phyloP scores from a whole-genome alignment of 805 yeast genomes.

The Wickerhamomyces alni region DNA sequence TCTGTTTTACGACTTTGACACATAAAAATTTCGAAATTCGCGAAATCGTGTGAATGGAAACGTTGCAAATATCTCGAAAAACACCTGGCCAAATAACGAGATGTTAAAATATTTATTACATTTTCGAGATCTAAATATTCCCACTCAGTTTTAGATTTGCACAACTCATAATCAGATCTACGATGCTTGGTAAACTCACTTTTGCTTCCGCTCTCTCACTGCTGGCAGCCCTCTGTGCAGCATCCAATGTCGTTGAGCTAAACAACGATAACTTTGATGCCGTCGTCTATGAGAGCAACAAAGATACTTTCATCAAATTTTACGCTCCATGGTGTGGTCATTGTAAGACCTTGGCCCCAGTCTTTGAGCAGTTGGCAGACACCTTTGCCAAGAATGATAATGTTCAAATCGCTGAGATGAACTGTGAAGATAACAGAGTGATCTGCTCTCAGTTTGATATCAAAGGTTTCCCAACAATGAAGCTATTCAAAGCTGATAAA shows the following conservation, averaged over 20 bases:
- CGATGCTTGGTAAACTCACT: not conserved
- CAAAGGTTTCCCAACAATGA: conserved; percentile 87
- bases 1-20: no score
- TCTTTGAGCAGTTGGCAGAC: conserved; percentile 77
- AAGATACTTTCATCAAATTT: conserved; percentile 77
- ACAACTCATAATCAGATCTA: not conserved
- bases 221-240: not conserved
- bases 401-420: conserved; percentile 78
- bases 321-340: conserved; percentile 98
- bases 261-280: conserved; percentile 48
- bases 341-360: conserved; percentile 86
- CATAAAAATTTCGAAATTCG: no score
- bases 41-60: no score
- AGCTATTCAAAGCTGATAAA: conserved; percentile 74
- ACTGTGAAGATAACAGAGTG: conserved; percentile 86
- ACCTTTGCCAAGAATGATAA: conserved; percentile 46
- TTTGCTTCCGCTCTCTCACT: not conserved
- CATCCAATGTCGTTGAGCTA: conserved; percentile 33
- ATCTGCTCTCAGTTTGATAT: conserved; percentile 59
- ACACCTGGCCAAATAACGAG: not conserved
- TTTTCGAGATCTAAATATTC: no score
- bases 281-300: conserved; percentile 51
- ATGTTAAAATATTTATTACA: no score
- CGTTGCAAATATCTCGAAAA: not conserved
- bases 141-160: no score